These are phyloP conservation scores for Tricholoma flavovirens DNA, from an alignment of 768 basidiomycete genomes.

Conservation along the genomic window DNA sequence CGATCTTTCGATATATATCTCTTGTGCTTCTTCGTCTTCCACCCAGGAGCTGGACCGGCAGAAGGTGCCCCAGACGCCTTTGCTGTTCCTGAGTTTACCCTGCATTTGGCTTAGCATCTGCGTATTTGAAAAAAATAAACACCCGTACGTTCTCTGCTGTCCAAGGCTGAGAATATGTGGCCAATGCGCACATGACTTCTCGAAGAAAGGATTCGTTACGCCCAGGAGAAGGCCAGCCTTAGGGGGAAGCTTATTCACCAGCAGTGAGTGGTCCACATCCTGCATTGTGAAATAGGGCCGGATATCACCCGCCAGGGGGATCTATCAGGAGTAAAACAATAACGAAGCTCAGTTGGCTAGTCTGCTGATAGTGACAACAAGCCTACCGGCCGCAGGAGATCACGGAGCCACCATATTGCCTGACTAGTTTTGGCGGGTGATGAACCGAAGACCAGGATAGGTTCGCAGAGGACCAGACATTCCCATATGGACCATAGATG, in stretches of 20 bases:
- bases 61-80: conserved; percentile 22
- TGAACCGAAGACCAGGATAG: conserved; percentile 75
- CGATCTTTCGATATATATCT: conserved; percentile 85
- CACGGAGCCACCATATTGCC: conserved; percentile 88
- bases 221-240: conserved; percentile 73
- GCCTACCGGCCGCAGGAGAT: conserved; percentile 75
- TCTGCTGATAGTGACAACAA: background rate
- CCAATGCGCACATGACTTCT: conserved; percentile 77
- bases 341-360: background rate
- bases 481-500: conserved; percentile 91
- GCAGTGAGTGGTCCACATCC: conserved; percentile 68
- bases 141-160: conserved; percentile 36
- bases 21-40: conserved; percentile 75
- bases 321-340: conserved; percentile 33
- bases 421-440: conserved; percentile 81
- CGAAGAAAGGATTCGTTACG: conserved; percentile 86
- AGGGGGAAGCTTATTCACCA: conserved; percentile 82
- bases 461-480: conserved; percentile 85
- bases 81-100: conserved; percentile 5
- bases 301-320: conserved; percentile 79
- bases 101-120: background rate
- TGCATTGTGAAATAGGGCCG: conserved; percentile 97
- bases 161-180: conserved; percentile 77
- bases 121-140: background rate
- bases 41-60: conserved; percentile 61